Base-by-base conservation (phyloP, 2,329 filamentous ascomycete genomes). In the Arthroderma sp. region DNA sequence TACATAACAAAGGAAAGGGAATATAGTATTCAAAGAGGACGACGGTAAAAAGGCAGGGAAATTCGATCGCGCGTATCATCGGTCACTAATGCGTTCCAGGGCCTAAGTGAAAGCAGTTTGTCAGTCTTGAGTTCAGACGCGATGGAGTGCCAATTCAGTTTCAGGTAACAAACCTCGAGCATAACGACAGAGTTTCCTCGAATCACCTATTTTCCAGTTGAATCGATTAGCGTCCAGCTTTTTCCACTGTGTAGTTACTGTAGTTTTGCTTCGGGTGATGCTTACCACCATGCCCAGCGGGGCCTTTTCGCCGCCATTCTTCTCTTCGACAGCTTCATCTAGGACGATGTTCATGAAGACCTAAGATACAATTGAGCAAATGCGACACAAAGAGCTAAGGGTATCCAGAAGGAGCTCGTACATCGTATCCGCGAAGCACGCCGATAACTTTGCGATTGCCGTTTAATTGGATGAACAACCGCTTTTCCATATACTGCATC, bases 281-380 rank as follows among this genome's bases (percentile, higher is more conserved):
- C 41, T 42, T 77, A 87, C 89, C 49, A 94, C 85, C 83, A 94
- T 94, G 61, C 91, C 91, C 48, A 96, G 74, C 57, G 80, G 77
- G 53, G 84, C 80, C 69, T 94, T 95, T 70, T 94, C 87, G 48
- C 87, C 87, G 50, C 85, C 85, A 15, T 83, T 75, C 66, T 93
- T 94, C 72, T 95, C 88, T 65, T 98, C 91, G 39, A 94, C 80
- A 15, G 91, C 89, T 57, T 98, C 91, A 64, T 98, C 93, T 27
- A 98, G 77, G 37, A 98, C 91, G 61, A 98, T 87, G 69, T 98
- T 98, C 60, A 98, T 73, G 70, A 96, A 98, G 50, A 96, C 88
- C 89, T 95, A 53, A 6, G 22, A 5, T 36, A 32, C 10, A 38
- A 28, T 44, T n/a, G 31, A 28, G 4, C 36, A 32, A n/a, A 6